These are phyloP conservation scores for Cytospora paraplurivora DNA, from an alignment of 2,329 filamentous ascomycete species.

Conservation along the genomic window DNA sequence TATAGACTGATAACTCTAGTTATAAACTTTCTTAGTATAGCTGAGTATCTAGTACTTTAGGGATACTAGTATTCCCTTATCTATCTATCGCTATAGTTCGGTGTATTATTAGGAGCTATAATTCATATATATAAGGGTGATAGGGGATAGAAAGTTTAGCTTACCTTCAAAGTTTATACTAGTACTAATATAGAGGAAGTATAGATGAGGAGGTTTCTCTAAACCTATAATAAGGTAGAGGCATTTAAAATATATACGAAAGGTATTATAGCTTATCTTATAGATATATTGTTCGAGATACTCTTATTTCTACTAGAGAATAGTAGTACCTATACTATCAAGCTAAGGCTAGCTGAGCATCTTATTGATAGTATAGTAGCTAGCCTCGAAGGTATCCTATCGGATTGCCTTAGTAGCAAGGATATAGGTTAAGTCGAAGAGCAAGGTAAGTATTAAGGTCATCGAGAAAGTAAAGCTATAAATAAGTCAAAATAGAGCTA, in stretches of 20 bases:
- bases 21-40: background rate
- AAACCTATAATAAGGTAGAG: background rate
- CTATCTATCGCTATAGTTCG: too few relatives aligned
- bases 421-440: background rate
- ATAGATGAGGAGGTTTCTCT: background rate
- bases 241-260: background rate
- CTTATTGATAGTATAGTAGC: background rate
- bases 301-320: background rate
- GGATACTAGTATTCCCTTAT: background rate
- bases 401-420: background rate
- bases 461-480: background rate
- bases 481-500: background rate
- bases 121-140: too few relatives aligned
- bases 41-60: background rate
- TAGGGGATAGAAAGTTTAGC: too few relatives aligned
- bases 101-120: too few relatives aligned
- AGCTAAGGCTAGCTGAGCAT: background rate
- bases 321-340: background rate
- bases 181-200: background rate
- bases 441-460: background rate
- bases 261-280: background rate
- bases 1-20: background rate
- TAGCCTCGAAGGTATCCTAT: background rate
- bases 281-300: background rate
- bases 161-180: background rate